Evolutionary conservation across 129 eudicot species (phyloP).

Genomic region (Kitagawia praeruptora): DNA sequence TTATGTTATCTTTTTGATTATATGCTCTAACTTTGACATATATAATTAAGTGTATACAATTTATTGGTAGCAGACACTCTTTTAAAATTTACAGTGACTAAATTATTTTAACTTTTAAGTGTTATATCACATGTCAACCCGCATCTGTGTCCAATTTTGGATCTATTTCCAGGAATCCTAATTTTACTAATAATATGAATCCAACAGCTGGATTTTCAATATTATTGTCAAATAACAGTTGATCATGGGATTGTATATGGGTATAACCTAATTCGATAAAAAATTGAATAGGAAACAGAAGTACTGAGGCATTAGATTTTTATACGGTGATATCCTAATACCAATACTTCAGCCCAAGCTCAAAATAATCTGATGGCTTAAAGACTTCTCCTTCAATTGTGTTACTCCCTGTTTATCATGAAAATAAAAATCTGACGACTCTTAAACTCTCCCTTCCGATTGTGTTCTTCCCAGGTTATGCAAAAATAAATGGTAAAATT

Average conservation of each 20-base stretch:
- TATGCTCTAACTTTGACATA: too few species aligned
- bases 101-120: not conserved
- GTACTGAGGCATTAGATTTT: not conserved
- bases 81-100: not conserved
- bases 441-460: not conserved
- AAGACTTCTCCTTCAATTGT: not conserved
- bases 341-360: not conserved
- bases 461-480: not conserved
- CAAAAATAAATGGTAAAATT: not conserved
- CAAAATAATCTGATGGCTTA: not conserved
- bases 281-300: not conserved
- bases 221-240: not conserved
- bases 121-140: not conserved
- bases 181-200: not conserved
- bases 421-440: not conserved
- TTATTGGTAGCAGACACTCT: not conserved
- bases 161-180: not conserved
- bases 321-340: not conserved
- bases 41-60: not conserved
- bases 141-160: not conserved
- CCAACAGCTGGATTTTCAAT: not conserved
- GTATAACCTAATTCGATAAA: not conserved
- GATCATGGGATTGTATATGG: not conserved
- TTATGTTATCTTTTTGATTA: too few species aligned
- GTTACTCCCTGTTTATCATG: not conserved